phyloP scores from a whole-genome alignment of 805 yeast species.

The Phaffomyces thermotolerans region DNA sequence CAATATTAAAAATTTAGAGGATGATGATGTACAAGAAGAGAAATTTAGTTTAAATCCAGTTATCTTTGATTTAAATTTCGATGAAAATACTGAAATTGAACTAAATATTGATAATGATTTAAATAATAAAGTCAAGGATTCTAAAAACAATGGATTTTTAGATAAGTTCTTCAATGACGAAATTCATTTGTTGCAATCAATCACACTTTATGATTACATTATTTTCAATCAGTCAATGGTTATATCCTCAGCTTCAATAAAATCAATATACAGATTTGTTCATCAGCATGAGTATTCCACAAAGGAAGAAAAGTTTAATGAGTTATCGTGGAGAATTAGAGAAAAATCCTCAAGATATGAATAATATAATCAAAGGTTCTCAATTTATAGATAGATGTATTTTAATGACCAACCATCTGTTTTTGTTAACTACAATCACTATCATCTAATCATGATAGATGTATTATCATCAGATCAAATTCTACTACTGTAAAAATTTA shows the following conservation, averaged over 20 bases:
- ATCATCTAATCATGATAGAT: too few species aligned
- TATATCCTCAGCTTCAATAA: constrained; percentile 2
- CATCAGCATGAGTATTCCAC: constrained; percentile 6
- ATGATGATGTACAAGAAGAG: constrained; percentile 5
- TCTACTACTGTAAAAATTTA: too few species aligned
- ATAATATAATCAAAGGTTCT: too few species aligned
- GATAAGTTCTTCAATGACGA: constrained; percentile 25
- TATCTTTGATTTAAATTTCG: constrained; percentile 16
- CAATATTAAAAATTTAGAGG: constrained; percentile 3
- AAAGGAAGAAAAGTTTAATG: constrained; percentile 3
- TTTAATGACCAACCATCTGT: too few species aligned
- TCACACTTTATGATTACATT: constrained; percentile 23
- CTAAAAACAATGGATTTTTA: constrained; percentile 20
- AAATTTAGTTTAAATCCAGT: constrained; percentile 8
- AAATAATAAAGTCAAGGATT: constrained; percentile 15
- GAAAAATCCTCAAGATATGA: constrained; percentile 1
- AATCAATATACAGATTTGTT: constrained; percentile 5
- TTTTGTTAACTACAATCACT: too few species aligned
- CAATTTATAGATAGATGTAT: too few species aligned
- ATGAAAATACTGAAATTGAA: constrained; percentile 9
- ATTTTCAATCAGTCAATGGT: constrained; percentile 2
- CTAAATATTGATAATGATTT: constrained; percentile 12
- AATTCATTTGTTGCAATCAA: constrained; percentile 27
- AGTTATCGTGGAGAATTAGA: constrained; percentile 7
- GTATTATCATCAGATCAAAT: too few species aligned